Percentiles rank a stretch among this genome's conserved stretches.
These are phyloP conservation scores for Chrysopogon serrulatus DNA, from an alignment of 176 grass and related monocot species.

Conservation along the genomic window DNA sequence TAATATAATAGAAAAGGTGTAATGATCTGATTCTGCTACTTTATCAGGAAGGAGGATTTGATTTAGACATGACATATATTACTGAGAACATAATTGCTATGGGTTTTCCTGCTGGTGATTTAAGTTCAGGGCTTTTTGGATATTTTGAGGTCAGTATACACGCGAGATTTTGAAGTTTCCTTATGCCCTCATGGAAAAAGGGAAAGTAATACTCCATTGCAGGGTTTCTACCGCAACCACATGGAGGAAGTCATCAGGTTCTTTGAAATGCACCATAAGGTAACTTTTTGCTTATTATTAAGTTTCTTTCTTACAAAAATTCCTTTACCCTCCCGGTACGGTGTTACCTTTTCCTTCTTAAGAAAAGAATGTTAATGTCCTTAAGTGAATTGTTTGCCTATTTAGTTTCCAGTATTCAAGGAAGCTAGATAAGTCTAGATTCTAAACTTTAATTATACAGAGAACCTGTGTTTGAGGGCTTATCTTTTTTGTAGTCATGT, in stretches of 20 bases:
- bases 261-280: conserved; percentile 98
- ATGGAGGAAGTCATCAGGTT: conserved; percentile 99
- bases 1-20: neutral
- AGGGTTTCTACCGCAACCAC: conserved; percentile 98
- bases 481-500: neutral
- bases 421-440: neutral
- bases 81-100: conserved; percentile 99
- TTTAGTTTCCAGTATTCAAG: neutral
- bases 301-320: conserved; percentile 10
- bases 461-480: neutral
- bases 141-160: conserved; percentile 88
- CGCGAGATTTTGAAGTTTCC: neutral
- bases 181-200: conserved; percentile 8
- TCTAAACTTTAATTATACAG: neutral
- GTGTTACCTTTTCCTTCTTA: neutral
- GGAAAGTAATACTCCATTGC: conserved; percentile 22
- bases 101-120: conserved; percentile 98
- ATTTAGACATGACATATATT: conserved; percentile 99
- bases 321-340: neutral
- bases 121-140: conserved; percentile 98
- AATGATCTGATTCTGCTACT: conserved; percentile 35
- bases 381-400: neutral
- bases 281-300: conserved; percentile 22
- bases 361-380: neutral
- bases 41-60: conserved; percentile 97